These are phyloP conservation scores for Colletotrichum sp. DNA, from an alignment of 2,329 filamentous ascomycete species.

Conservation along the genomic window DNA sequence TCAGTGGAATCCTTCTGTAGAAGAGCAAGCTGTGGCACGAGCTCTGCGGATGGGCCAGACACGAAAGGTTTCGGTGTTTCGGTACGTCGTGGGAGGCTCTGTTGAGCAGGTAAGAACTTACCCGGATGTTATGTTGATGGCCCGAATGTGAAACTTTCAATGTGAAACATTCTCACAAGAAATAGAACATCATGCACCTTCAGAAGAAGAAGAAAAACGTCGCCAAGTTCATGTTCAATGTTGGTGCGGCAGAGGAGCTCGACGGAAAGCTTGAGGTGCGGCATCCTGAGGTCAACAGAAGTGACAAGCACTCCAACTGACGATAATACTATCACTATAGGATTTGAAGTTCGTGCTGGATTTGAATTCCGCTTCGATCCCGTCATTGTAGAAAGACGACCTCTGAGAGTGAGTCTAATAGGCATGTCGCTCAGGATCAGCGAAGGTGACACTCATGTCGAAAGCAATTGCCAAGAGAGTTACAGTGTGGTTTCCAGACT, in stretches of 20 bases:
- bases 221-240: background rate
- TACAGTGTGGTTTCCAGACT: no score
- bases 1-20: background rate
- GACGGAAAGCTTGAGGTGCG: background rate
- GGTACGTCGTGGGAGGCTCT: accelerated
- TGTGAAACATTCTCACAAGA: no score
- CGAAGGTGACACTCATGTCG: no score
- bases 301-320: background rate
- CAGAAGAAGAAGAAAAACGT: accelerated
- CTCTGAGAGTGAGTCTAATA: background rate
- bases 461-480: no score
- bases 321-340: accelerated
- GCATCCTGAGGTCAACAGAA: background rate
- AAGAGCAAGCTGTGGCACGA: accelerated
- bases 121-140: no score
- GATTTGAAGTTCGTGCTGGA: background rate
- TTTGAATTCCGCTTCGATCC: background rate
- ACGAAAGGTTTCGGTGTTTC: accelerated
- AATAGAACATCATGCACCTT: background rate
- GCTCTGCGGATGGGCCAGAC: accelerated
- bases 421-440: no score
- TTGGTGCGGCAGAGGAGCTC: accelerated
- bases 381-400: accelerated
- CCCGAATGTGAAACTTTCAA: no score
- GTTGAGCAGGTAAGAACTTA: background rate